phyloP scores from a whole-genome alignment of 768 basidiomycete species.

The Boletus edulis region DNA sequence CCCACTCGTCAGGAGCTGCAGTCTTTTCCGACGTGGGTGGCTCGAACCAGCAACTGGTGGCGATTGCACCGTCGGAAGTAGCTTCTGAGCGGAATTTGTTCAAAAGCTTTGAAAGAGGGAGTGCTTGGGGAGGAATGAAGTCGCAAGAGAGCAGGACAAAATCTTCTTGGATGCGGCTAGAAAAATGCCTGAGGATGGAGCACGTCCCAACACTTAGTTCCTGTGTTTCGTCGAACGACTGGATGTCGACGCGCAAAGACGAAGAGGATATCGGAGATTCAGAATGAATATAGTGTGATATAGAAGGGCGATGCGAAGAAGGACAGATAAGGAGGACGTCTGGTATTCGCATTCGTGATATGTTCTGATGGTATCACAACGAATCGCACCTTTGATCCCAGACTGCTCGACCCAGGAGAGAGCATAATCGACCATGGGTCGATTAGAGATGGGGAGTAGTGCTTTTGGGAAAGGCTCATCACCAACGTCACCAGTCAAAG shows the following conservation, averaged over 20 bases:
- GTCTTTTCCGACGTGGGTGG: constrained; percentile 51
- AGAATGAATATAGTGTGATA: constrained; percentile 85
- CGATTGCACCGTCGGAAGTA: constrained; percentile 59
- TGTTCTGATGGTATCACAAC: background rate
- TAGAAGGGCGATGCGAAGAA: constrained; percentile 63
- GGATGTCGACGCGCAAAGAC: constrained; percentile 70
- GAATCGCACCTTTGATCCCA: constrained; percentile 68
- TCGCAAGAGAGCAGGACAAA: constrained; percentile 92
- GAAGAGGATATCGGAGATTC: constrained; percentile 61
- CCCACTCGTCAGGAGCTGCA: constrained; percentile 66
- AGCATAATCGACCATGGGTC: constrained; percentile 80
- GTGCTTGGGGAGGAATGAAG: constrained; percentile 72
- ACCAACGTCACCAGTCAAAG: constrained; percentile 74
- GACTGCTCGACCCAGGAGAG: constrained; percentile 86
- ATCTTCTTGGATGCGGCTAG: constrained; percentile 73
- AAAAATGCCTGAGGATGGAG: constrained; percentile 72
- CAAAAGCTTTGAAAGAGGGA: constrained; percentile 68
- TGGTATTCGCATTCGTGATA: constrained; percentile 30
- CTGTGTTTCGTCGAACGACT: constrained; percentile 74
- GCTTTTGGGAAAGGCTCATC: constrained; percentile 86
- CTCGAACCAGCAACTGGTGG: constrained; percentile 66
- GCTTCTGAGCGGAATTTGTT: constrained; percentile 81
- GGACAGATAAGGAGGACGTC: constrained; percentile 90
- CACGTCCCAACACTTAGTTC: constrained; percentile 70
- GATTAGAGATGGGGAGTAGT: constrained; percentile 83